These are phyloP conservation scores for Selaginella tamariscina DNA, from an alignment of 75 land plant species.

Conservation along the genomic window DNA sequence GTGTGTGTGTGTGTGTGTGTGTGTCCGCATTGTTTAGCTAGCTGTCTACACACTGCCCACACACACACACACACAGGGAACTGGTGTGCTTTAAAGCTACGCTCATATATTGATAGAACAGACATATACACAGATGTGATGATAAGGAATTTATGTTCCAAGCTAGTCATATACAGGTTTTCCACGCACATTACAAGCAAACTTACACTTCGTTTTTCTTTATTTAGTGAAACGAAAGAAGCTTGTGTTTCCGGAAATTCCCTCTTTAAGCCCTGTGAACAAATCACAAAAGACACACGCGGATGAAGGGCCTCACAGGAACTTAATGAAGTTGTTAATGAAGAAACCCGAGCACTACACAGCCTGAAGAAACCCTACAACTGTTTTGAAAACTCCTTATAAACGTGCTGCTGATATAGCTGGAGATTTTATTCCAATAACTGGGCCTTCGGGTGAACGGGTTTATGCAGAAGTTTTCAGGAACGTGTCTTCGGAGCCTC, in stretches of 20 bases:
- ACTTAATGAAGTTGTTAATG: conserved; percentile 14
- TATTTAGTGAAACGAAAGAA: not conserved
- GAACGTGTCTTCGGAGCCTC: not conserved
- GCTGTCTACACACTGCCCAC: no score
- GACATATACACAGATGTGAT: no score
- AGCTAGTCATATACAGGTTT: no score
- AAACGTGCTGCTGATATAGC: conserved; percentile 47
- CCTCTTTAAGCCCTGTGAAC: not conserved
- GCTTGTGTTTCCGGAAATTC: not conserved
- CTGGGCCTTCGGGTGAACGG: conserved; percentile 61
- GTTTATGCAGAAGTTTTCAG: conserved; percentile 60
- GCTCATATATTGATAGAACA: not conserved
- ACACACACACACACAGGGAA: no score
- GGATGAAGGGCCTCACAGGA: not conserved
- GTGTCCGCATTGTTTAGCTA: no score
- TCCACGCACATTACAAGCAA: no score
- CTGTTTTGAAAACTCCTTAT: not conserved
- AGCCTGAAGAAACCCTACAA: conserved; percentile 25
- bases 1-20: no score
- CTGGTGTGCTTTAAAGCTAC: no score
- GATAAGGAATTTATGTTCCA: no score
- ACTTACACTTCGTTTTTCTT: not conserved
- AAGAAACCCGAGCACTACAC: conserved; percentile 11
- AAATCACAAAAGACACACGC: not conserved
- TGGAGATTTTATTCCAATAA: conserved; percentile 70